These are phyloP conservation scores for Torulaspora maleeae DNA, from an alignment of 805 yeast species.

Conservation along the genomic window DNA sequence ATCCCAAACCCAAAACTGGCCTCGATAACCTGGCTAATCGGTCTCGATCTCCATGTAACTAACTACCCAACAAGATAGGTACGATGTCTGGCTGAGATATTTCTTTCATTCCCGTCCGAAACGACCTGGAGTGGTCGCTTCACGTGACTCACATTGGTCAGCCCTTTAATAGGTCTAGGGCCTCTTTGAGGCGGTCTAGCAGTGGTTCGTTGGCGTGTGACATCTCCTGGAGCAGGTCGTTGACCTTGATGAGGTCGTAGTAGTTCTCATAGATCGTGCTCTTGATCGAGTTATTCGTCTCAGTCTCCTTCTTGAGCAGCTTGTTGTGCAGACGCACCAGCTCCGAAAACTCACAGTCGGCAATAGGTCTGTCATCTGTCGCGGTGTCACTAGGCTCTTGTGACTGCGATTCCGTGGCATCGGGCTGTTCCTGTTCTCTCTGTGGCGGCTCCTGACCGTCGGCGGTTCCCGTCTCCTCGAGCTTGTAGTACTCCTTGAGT, in stretches of 20 bases:
- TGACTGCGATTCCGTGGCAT: not conserved
- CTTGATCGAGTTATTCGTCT: slow-evolving; percentile 46
- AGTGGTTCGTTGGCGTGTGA: slow-evolving; percentile 13
- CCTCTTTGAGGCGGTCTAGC: slow-evolving; percentile 15
- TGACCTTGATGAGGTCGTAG: slow-evolving; percentile 65
- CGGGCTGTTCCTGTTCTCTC: not conserved
- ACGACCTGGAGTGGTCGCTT: not conserved
- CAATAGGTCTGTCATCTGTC: slow-evolving; percentile 12
- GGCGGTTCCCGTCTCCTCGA: slow-evolving; percentile 11
- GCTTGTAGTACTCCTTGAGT: slow-evolving; percentile 27
- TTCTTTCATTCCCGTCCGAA: not conserved
- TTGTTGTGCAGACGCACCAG: slow-evolving; percentile 28
- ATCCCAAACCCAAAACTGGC: not conserved
- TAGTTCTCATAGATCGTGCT: slow-evolving; percentile 72
- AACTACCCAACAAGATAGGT: not conserved
- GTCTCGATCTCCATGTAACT: not conserved
- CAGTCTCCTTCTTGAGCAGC: slow-evolving; percentile 29
- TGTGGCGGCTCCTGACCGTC: slow-evolving; percentile 2
- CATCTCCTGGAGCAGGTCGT: slow-evolving; percentile 45
- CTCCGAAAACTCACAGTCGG: slow-evolving; percentile 20
- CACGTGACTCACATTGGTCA: not conserved
- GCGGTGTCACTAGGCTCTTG: not conserved
- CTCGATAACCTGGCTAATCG: not conserved
- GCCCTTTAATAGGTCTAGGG: slow-evolving; percentile 8
- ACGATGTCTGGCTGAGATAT: not conserved